phyloP scores from a whole-genome alignment of 169 alveolate genomes.

The Cystoisospora suis region DNA sequence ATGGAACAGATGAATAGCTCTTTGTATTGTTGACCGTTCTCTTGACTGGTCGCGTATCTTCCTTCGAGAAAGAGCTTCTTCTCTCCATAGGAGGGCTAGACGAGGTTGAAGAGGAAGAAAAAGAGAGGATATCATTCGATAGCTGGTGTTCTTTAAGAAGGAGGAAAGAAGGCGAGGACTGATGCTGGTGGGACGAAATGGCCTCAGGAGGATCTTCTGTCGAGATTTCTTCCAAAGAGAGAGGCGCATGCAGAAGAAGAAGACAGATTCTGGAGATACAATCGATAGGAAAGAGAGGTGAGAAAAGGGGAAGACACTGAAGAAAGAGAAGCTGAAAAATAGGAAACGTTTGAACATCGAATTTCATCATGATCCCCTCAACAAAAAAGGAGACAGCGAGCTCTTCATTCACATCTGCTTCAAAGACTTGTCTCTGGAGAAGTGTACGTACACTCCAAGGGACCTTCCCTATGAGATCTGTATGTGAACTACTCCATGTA shows the following conservation, averaged over 20 bases:
- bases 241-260: conserved; percentile 4
- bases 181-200: too few species aligned
- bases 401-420: not conserved
- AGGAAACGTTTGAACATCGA: not conserved
- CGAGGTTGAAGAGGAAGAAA: not conserved
- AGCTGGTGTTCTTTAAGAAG: too few species aligned
- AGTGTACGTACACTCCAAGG: conserved; percentile 35
- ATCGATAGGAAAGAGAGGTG: not conserved
- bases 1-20: not conserved
- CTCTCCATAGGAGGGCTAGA: not conserved
- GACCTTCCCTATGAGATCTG: too few species aligned
- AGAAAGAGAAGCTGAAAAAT: not conserved
- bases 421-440: conserved; percentile 25
- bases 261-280: not conserved
- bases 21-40: not conserved
- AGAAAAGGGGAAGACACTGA: not conserved
- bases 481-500: not conserved
- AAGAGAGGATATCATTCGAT: not conserved
- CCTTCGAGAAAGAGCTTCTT: not conserved
- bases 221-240: too few species aligned
- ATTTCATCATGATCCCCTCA: conserved; percentile 15
- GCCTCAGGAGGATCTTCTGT: too few species aligned
- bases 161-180: too few species aligned
- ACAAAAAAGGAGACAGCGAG: conserved; percentile 1
- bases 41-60: not conserved